Evolutionary conservation across 352 stramenopile species (phyloP), one percentile per base, ranked within the genome.

Genomic region (Phytophthora pini): DNA sequence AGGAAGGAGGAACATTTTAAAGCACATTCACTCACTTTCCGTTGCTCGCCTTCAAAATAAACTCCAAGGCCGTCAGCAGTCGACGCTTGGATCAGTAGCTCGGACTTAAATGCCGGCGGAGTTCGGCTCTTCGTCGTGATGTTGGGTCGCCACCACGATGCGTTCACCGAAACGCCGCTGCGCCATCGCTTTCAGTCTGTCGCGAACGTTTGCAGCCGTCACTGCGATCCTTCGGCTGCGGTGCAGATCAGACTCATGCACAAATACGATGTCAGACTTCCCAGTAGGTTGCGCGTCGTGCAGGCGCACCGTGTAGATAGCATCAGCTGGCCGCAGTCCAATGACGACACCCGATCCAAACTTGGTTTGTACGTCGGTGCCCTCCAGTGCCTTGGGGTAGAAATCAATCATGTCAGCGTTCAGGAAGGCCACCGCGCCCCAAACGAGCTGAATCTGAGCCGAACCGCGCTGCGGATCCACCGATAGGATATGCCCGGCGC

Each of bases 231-330:
- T 72, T 12, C 75, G 67, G 7, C 56, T 72, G 20, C 82, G 80
- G 45, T 79, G 57, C 44, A 94, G 54, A 57, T 94, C 85, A 48
- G 75, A 84, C 61, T 91, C 85, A 49, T 83, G 85, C 12, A 92
- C 85, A 60, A 87, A 94, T 22, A 94, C 85, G 20, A 87, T 46
- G 56, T 92, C 71, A 1, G 73, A 88, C 58, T 89, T 72, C 1
- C 79, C 79, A 6, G 47, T 52, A 24, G 70, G 61, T 57, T 84
- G 77, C 17, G 56, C 24, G 5, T 80, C 61, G 55, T 84, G 70
- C 38, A 94, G 68, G 27, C 79, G 82, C 53, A 94, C 82, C n/a
- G 79, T 88, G 66, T 94, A 94, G 53, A 94, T 94, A 43, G 68
- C 74, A 59, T 94, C 85, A 7, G 68, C 77, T 9, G 76, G 72